phyloP scores from a whole-genome alignment of 352 stramenopile species.

The Blastocystis sp. region DNA sequence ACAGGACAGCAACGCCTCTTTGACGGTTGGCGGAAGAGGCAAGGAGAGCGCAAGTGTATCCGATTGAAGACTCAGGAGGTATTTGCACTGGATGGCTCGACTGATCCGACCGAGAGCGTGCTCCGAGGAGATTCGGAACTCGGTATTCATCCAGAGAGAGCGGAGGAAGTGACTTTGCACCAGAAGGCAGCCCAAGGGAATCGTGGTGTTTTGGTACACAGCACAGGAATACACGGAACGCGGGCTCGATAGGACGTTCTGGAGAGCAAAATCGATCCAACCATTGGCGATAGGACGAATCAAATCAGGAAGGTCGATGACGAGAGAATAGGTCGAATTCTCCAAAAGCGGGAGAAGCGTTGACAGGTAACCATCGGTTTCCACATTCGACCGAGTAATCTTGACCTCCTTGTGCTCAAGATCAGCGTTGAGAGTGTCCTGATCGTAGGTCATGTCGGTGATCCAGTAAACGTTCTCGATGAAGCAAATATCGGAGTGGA shows the following conservation, averaged over 20 bases:
- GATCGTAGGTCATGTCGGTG: too few relatives aligned
- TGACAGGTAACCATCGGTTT: conserved; percentile 7
- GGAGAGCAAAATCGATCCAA: conserved; percentile 7
- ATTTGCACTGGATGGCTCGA: background rate
- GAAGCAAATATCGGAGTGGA: too few relatives aligned
- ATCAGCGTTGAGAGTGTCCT: too few relatives aligned
- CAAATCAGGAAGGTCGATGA: conserved; percentile 39
- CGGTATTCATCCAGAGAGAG: conserved; percentile 5
- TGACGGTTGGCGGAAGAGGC: too few relatives aligned
- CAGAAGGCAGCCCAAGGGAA: background rate
- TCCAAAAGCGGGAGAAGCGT: conserved; percentile 1
- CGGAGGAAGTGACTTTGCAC: background rate
- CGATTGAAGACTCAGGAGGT: too few relatives aligned
- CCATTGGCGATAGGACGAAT: too few relatives aligned
- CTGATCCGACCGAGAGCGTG: background rate
- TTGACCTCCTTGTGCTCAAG: too few relatives aligned
- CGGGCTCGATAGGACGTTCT: too few relatives aligned
- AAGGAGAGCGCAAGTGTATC: too few relatives aligned
- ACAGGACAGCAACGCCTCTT: too few relatives aligned
- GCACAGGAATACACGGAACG: background rate
- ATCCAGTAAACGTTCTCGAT: too few relatives aligned
- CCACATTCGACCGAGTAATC: too few relatives aligned
- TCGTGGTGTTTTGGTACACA: background rate
- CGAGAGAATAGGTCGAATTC: conserved; percentile 10
- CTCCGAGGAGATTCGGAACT: background rate